These are phyloP conservation scores for Parietaria judaica DNA, from an alignment of 306 rosid species.

Conservation along the genomic window DNA sequence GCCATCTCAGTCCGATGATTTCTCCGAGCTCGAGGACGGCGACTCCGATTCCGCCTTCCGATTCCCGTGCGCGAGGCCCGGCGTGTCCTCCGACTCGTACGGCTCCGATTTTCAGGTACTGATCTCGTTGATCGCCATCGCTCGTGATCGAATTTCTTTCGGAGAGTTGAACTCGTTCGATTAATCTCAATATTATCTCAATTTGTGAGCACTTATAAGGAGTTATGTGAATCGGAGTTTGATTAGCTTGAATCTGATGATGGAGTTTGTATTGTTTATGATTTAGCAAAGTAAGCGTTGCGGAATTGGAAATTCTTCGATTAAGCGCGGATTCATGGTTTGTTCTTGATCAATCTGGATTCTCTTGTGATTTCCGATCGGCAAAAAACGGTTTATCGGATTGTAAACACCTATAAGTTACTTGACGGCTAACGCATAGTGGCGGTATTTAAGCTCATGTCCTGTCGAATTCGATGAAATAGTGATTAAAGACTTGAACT, in stretches of 20 bases:
- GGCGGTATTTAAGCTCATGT: background rate
- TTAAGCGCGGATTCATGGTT: too few species aligned
- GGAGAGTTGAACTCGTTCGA: too few species aligned
- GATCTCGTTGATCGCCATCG: background rate
- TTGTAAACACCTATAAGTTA: too few species aligned
- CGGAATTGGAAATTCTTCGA: constrained; percentile 4
- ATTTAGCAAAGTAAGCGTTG: background rate
- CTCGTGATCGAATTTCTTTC: too few species aligned
- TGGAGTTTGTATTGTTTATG: background rate
- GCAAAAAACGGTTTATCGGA: too few species aligned
- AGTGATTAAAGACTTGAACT: too few species aligned
- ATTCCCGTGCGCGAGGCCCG: constrained; percentile 20
- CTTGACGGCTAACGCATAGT: too few species aligned
- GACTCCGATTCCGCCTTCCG: constrained; percentile 18
- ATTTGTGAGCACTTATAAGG: too few species aligned
- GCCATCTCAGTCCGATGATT: constrained; percentile 31
- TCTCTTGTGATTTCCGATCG: too few species aligned
- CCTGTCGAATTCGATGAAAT: too few species aligned
- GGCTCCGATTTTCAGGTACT: constrained; percentile 16
- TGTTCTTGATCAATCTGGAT: background rate
- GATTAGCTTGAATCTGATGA: constrained; percentile 1
- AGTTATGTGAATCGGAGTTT: background rate
- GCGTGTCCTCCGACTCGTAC: constrained; percentile 7
- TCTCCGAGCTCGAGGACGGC: constrained; percentile 19
- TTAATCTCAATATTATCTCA: too few species aligned